Base-by-base conservation (phyloP, 2,329 filamentous ascomycete genomes). In the Moelleriella libera region DNA sequence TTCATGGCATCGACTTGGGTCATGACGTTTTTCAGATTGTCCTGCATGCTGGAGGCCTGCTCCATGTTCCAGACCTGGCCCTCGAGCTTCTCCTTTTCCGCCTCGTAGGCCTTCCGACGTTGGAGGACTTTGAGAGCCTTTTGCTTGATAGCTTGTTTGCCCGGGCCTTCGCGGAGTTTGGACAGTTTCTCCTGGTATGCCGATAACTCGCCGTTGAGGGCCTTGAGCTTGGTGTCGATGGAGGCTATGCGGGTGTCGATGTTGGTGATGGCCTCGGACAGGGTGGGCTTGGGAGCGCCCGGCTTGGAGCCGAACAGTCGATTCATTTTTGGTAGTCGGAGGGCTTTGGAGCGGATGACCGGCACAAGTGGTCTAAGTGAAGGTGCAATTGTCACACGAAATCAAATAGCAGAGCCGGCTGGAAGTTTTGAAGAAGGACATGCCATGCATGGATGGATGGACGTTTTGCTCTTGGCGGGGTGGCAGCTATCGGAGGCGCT, bases 51-150 rank as follows among this genome's bases (percentile, higher is more conserved):
- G 63, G 85, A 85, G 3, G 90, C 89, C 68, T 96, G 89, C 69
- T 97, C 89, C 89, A 98, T 96, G 69, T 97, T 97, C 89, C 89
- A 97, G 28, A 87, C 87, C 68, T 98, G 92, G 54, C 83, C 78
- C 68, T 94, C 85, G 47, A 97, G 80, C 68, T 97, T 89, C 59
- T 96, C 88, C 54, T 90, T 87, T 67, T 96, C 88, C 4, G 79
- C 75, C 68, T 98, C 92, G 78, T 95, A 94, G 67, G 89, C 83
- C 63, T 94, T 95, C 56, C 90, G 84, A 50, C 88, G 85, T 68
- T 95, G 88, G 2, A 97, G 82, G 9, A 97, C 82, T 59, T 95
- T 95, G 58, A 95, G 82, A 2, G 90, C 90, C 61, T 96, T 96
- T 60, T 94, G 83, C 63, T 92, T 94, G 58, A 98, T 80, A 31